These are phyloP conservation scores for Fraxinus quadrangulata DNA, from an alignment of 257 asterid genomes.

Conservation along the genomic window DNA sequence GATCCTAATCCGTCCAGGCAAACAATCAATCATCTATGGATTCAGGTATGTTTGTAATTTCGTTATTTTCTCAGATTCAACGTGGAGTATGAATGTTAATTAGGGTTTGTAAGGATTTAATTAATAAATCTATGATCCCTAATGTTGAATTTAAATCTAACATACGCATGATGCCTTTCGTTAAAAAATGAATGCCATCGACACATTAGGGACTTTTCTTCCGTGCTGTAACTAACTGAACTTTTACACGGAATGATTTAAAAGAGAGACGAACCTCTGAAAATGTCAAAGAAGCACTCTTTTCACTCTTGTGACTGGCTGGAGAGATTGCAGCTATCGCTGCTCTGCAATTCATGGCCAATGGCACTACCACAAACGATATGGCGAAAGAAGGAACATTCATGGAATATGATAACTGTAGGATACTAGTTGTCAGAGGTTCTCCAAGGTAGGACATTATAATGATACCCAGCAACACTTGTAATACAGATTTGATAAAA, in stretches of 20 bases:
- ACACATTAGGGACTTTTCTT: not conserved
- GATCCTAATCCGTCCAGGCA: too few relatives aligned
- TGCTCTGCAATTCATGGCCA: slow-evolving; percentile 25
- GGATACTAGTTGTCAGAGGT: slow-evolving; percentile 14
- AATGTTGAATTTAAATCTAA: too few relatives aligned
- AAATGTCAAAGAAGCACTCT: slow-evolving; percentile 31
- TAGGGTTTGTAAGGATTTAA: too few relatives aligned
- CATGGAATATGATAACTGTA: slow-evolving; percentile 14
- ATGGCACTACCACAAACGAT: slow-evolving; percentile 29
- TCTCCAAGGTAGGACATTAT: slow-evolving; percentile 18
- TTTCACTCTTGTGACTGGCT: slow-evolving; percentile 22
- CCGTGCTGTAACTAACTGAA: not conserved
- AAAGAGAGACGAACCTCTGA: slow-evolving; percentile 23
- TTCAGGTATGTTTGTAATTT: too few relatives aligned
- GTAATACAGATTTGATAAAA: not conserved
- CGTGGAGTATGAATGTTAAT: too few relatives aligned
- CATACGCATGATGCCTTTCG: too few relatives aligned
- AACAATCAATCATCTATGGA: too few relatives aligned
- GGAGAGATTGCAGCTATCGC: slow-evolving; percentile 25
- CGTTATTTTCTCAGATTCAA: too few relatives aligned
- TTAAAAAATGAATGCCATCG: too few relatives aligned
- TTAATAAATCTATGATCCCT: too few relatives aligned
- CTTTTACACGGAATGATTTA: not conserved
- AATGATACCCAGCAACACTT: slow-evolving; percentile 22
- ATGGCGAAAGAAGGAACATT: slow-evolving; percentile 24